These are phyloP conservation scores for Suillus fuscotomentosus DNA, from an alignment of 768 basidiomycete species.

Conservation along the genomic window DNA sequence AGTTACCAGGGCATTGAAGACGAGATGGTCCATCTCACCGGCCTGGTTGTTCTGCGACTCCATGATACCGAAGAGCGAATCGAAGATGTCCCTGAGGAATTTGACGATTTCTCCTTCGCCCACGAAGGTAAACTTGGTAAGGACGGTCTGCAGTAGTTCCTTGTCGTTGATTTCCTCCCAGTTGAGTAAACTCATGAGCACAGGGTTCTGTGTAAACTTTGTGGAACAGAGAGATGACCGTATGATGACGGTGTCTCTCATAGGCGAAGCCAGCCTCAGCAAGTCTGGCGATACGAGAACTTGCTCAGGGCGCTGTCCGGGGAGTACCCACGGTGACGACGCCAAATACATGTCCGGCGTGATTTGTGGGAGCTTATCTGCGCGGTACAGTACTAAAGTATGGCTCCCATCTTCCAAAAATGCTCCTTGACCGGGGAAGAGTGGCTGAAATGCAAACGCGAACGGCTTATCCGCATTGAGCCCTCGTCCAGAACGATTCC, in stretches of 20 bases:
- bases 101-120: constrained; percentile 95
- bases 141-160: constrained; percentile 64
- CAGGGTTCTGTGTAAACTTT: constrained; percentile 85
- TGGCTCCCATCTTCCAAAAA: constrained; percentile 92
- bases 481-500: constrained; percentile 60
- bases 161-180: constrained; percentile 75
- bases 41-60: constrained; percentile 69
- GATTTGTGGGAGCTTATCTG: constrained; percentile 66
- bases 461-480: constrained; percentile 69
- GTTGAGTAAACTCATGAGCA: constrained; percentile 73
- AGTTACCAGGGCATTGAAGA: constrained; percentile 89
- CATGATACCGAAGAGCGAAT: constrained; percentile 89
- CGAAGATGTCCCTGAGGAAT: constrained; percentile 87
- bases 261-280: constrained; percentile 60
- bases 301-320: constrained; percentile 61
- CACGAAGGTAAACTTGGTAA: constrained; percentile 87
- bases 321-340: constrained; percentile 58
- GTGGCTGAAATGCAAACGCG: constrained; percentile 89
- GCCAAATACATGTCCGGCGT: constrained; percentile 70
- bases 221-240: constrained; percentile 93
- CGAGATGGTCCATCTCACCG: constrained; percentile 79
- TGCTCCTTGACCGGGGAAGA: constrained; percentile 72
- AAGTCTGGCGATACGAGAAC: constrained; percentile 57
- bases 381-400: constrained; percentile 77
- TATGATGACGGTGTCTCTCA: constrained; percentile 76